Percentiles rank a stretch among this genome's conserved stretches.
Evolutionary conservation across 495 filamentous ascomycete species (phyloP).

Genomic region (Podospora bellae-mahoneyi): DNA sequence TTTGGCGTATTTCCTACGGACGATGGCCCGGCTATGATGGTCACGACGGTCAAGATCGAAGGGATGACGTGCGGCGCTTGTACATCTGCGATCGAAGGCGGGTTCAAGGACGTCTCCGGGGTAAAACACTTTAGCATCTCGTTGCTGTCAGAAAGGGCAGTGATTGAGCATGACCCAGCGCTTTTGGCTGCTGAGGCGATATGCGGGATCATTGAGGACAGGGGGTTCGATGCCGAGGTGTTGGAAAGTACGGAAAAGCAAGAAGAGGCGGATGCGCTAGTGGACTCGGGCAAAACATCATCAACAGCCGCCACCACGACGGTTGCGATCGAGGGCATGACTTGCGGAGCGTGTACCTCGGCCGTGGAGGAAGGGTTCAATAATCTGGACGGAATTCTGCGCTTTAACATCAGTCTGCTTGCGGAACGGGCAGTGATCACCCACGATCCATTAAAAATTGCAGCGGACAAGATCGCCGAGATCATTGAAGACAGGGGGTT

Average conservation of each 20-base stretch:
- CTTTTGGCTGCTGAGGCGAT: conserved; percentile 69
- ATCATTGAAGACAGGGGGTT: conserved; percentile 91
- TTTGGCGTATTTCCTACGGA: conserved; percentile 33
- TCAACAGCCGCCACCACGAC: conserved; percentile 64
- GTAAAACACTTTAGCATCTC: conserved; percentile 89
- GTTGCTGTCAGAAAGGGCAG: conserved; percentile 84
- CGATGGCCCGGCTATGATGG: conserved; percentile 41
- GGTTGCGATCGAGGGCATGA: conserved; percentile 93
- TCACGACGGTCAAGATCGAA: conserved; percentile 80
- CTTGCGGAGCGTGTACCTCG: conserved; percentile 90
- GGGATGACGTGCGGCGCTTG: conserved; percentile 98
- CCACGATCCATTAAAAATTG: conserved; percentile 68
- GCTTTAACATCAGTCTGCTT: conserved; percentile 91
- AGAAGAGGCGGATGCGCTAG: conserved; percentile 34
- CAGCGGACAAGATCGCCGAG: conserved; percentile 72
- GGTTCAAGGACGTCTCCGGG: conserved; percentile 72
- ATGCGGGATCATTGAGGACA: conserved; percentile 77
- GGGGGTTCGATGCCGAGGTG: conserved; percentile 87
- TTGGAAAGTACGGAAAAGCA: conserved; percentile 49
- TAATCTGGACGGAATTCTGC: conserved; percentile 66
- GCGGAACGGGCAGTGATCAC: conserved; percentile 88
- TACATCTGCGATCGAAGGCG: conserved; percentile 83
- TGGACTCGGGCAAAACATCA: conserved; percentile 17
- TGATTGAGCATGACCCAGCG: conserved; percentile 75
- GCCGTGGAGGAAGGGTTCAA: conserved; percentile 81